phyloP scores from a whole-genome alignment of 495 filamentous ascomycete species.

The Neurospora tetrasperma region DNA sequence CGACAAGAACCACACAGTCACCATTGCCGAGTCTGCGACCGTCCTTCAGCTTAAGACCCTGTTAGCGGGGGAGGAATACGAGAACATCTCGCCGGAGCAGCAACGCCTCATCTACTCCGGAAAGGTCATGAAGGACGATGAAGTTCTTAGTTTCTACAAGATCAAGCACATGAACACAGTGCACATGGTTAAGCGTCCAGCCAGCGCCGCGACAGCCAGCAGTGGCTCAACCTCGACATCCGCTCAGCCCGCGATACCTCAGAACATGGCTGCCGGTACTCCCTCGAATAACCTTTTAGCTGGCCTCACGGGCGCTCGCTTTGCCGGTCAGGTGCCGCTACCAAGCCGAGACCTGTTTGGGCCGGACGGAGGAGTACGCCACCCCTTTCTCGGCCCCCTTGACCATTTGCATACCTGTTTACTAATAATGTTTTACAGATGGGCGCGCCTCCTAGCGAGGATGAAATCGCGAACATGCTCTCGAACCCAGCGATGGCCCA shows the following conservation, averaged over 20 bases:
- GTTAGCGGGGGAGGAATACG: constrained; percentile 67
- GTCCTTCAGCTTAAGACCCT: constrained; percentile 84
- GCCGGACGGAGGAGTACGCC: constrained; percentile 88
- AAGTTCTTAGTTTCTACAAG: constrained; percentile 77
- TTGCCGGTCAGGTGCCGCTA: constrained; percentile 83
- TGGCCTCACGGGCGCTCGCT: constrained; percentile 84
- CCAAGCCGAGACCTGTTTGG: constrained; percentile 87
- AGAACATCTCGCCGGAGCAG: constrained; percentile 71
- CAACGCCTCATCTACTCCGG: constrained; percentile 97
- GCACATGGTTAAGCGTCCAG: constrained; percentile 90
- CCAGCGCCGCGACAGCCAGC: constrained; percentile 53
- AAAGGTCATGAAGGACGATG: constrained; percentile 86
- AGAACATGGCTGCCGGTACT: constrained; percentile 85
- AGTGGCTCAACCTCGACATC: constrained; percentile 37
- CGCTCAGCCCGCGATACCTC: constrained; percentile 55
- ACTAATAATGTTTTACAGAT: constrained; percentile 51
- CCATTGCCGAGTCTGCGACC: constrained; percentile 62
- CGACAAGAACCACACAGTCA: constrained; percentile 74
- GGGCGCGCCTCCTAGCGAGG: constrained; percentile 72
- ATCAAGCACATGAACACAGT: constrained; percentile 94
- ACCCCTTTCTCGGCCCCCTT: not conserved
- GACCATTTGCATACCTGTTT: not conserved
- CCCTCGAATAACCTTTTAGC: constrained; percentile 77
- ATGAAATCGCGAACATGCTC: constrained; percentile 74
- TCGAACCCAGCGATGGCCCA: constrained; percentile 73